Evolutionary conservation across 768 basidiomycete species (phyloP), one percentile per base, ranked within the genome.

Genomic region (Leccinum subgranulosum): DNA sequence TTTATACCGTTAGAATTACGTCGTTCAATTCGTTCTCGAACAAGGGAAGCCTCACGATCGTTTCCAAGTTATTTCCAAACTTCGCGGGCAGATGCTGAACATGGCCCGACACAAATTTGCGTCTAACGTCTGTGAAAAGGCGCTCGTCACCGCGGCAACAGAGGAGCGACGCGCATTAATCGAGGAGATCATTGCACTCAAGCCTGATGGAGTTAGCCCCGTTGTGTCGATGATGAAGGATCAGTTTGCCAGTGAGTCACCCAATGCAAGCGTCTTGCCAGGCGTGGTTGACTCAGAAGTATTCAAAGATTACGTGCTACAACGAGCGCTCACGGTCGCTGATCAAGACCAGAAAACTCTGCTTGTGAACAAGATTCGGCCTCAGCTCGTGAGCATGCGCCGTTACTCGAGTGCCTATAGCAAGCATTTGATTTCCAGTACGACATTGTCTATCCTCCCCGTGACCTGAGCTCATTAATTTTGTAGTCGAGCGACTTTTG

Each of bases 41-140:
- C 81, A 88, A 63, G 94, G 94, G 6, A 78, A 79, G 55, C 77
- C 79, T 1, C 79, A 84, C 12, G 95, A 98, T 68, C 83, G 82
- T 52, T 76, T 78, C 3, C 74, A 80, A 55, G 81, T 97, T 36
- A 78, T 94, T 55, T 72, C 76, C 14, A 83, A 84, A 62, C 79
- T 98, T 51, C 83, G 80, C 9, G 92, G 92, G 3, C 87, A 91
- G 65, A 81, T 98, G 70, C 70, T 94, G 45, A 77, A 79, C 59
- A 84, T 95, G 81, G 83, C 92, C 1, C 83, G 86, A 53, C 92
- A 93, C 70, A 96, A 96, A 69, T 96, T 92, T 66, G 94, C 93
- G 6, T 97, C 94, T 6, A 98, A 99, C 66, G 96, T 98, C 19
- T 90, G 89, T 71, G 95, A 96, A 75, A 94, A 93, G 73, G 93